Evolutionary conservation across 345 rosid species (phyloP).

Genomic region (Salix koriyanagi): DNA sequence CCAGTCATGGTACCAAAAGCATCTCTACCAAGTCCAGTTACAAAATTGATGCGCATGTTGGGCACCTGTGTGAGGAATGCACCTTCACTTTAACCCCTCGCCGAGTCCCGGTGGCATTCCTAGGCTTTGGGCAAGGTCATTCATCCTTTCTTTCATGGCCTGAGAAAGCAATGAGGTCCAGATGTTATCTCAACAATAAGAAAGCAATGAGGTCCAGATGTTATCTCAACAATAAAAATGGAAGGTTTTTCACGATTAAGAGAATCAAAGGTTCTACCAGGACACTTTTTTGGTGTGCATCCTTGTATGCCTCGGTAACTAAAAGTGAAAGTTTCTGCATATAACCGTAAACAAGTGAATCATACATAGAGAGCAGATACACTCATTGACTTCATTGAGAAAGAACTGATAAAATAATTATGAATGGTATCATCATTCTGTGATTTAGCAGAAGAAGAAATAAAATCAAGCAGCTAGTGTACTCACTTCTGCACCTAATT

Average conservation of each 20-base stretch:
- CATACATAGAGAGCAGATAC: neutral
- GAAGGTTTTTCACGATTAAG: neutral
- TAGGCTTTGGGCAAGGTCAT: conserved; percentile 82
- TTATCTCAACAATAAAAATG: neutral
- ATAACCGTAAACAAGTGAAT: neutral
- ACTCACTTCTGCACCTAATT: conserved; percentile 80
- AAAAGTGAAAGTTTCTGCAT: conserved; percentile 72
- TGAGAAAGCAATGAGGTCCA: conserved; percentile 15
- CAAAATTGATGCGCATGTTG: conserved; percentile 23
- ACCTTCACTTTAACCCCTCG: conserved; percentile 58
- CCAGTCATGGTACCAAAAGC: neutral
- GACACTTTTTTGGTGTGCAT: conserved; percentile 86
- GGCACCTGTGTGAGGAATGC: neutral
- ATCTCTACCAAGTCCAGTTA: conserved; percentile 14
- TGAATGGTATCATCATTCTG: neutral
- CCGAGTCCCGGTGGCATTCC: conserved; percentile 83
- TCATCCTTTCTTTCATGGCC: conserved; percentile 95
- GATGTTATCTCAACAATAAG: neutral
- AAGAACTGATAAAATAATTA: neutral
- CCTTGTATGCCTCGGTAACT: conserved; percentile 86
- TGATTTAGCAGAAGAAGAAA: neutral
- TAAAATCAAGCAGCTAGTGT: neutral
- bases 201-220: neutral
- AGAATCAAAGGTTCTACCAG: conserved; percentile 37
- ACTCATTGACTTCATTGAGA: neutral